Evolutionary conservation across 2,329 filamentous ascomycete genomes (phyloP).

Genomic region (Colletotrichum sp.): DNA sequence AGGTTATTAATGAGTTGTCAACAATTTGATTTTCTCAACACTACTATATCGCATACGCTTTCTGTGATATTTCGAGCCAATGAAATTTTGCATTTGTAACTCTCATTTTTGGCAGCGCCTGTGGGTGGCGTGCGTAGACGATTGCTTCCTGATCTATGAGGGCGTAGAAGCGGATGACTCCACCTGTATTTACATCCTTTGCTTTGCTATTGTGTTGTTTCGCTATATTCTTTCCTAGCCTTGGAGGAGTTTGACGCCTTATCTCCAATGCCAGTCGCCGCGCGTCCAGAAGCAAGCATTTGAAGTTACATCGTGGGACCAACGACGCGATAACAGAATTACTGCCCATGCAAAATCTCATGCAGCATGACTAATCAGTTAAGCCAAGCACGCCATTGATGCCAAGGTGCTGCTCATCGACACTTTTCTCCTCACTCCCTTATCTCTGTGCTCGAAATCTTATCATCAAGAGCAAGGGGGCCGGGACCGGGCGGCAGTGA

Average conservation of each 20-base stretch:
- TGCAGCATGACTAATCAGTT: background rate
- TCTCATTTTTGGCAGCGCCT: background rate
- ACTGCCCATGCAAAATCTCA: background rate
- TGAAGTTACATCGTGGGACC: background rate
- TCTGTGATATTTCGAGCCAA: background rate
- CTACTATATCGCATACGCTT: accelerated
- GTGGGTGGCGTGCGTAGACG: background rate
- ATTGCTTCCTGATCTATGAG: background rate
- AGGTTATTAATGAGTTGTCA: too few relatives aligned
- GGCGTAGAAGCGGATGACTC: background rate
- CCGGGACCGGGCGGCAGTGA: background rate
- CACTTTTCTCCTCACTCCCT: background rate
- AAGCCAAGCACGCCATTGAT: constrained; percentile 7
- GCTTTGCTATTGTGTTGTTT: background rate
- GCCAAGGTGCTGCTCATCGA: constrained; percentile 8
- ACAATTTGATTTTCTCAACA: background rate
- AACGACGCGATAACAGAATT: background rate
- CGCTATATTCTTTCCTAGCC: background rate
- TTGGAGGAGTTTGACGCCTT: background rate
- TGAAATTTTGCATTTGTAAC: too few relatives aligned
- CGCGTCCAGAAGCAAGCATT: background rate
- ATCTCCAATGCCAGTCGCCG: background rate
- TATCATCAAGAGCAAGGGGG: background rate
- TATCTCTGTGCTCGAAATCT: background rate
- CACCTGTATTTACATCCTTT: background rate